Evolutionary conservation across 2,329 filamentous ascomycete genomes (phyloP).

Genomic region (Diplodia seriata): DNA sequence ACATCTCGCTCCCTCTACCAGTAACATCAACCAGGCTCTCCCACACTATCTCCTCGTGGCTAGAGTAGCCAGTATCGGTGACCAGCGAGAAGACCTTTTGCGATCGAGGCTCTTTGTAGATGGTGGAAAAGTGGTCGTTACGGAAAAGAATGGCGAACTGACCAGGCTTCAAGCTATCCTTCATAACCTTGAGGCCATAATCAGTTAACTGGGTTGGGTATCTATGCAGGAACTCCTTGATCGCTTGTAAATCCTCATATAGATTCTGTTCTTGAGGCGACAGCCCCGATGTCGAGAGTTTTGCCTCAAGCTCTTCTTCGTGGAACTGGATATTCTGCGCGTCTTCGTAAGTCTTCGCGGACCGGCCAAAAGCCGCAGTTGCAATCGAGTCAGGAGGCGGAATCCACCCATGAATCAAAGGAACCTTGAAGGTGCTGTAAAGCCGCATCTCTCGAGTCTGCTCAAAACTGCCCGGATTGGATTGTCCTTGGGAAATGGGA

Average conservation of each 20-base stretch:
- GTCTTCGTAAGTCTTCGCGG: constrained; percentile 87
- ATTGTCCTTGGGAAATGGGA: constrained; percentile 34
- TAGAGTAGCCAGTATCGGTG: constrained; percentile 89
- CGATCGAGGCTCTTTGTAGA: constrained; percentile 86
- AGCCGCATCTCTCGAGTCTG: constrained; percentile 87
- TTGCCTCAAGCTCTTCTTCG: constrained; percentile 86
- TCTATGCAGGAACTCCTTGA: constrained; percentile 79
- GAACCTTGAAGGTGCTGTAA: constrained; percentile 87
- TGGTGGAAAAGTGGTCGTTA: constrained; percentile 95
- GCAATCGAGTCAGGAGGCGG: constrained; percentile 71
- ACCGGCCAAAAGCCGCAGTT: constrained; percentile 73
- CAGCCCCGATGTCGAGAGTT: constrained; percentile 69
- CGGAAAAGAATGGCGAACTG: constrained; percentile 90
- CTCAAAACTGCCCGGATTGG: constrained; percentile 77
- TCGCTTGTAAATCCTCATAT: constrained; percentile 81
- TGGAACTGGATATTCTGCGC: constrained; percentile 87
- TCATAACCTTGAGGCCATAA: constrained; percentile 78
- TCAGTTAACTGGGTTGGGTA: constrained; percentile 88
- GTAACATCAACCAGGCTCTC: constrained; percentile 90
- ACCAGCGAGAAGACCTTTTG: constrained; percentile 81
- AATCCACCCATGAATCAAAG: constrained; percentile 92
- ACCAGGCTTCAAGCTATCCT: constrained; percentile 73
- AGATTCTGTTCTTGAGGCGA: constrained; percentile 76
- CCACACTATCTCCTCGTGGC: constrained; percentile 93
- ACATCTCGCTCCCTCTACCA: constrained; percentile 81